Conservation (phyloP, 257 asterid genomes). For the Dorcoceras hygrometricum region DNA sequence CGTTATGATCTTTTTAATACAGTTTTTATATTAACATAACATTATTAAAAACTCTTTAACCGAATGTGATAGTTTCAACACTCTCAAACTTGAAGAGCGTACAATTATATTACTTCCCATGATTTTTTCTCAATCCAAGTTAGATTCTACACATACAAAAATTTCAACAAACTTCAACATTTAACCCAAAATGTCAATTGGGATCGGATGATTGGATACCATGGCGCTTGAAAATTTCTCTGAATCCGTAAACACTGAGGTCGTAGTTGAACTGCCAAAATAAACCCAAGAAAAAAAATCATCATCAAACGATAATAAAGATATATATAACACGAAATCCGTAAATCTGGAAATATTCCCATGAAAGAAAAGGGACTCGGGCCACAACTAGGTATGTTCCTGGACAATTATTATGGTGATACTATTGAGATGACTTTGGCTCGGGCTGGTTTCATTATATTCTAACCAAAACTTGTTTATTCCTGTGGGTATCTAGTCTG, state of each 20-base stretch:
- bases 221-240: conserved; percentile 83
- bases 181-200: conserved; percentile 22
- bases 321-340: background rate
- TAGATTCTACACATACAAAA: background rate
- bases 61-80: background rate
- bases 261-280: conserved; percentile 68
- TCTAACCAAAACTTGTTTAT: background rate
- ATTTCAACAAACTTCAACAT: background rate
- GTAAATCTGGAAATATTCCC: background rate
- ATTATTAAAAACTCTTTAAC: background rate
- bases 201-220: conserved; percentile 46
- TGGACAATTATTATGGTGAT: background rate
- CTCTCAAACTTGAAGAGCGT: too few relatives aligned
- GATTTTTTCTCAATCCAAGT: background rate
- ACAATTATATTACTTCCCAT: background rate
- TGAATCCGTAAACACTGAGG: conserved; percentile 72
- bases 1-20: too few relatives aligned
- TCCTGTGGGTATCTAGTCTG: background rate
- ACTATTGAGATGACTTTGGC: background rate
- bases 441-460: background rate
- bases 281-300: conserved; percentile 21
- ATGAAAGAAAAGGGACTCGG: background rate
- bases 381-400: background rate
- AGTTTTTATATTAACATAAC: background rate
- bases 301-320: background rate